Evolutionary conservation across 352 stramenopile species (phyloP).

Genomic region (Phytophthora aleatoria): DNA sequence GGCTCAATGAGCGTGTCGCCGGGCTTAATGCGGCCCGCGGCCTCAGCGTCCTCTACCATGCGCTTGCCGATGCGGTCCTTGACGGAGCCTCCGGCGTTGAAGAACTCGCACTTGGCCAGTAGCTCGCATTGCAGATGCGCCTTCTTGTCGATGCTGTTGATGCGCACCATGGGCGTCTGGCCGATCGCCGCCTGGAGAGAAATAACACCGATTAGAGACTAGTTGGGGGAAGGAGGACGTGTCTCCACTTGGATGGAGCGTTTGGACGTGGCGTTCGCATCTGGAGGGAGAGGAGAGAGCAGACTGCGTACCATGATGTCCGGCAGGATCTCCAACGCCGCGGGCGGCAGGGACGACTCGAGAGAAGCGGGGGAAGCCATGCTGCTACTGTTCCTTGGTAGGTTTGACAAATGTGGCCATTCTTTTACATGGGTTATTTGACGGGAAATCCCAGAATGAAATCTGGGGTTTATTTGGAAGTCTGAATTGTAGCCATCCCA

Average conservation of each 20-base stretch:
- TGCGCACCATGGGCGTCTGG: slow-evolving; percentile 94
- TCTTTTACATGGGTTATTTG: no score
- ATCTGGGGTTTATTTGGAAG: no score
- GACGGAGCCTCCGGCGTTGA: slow-evolving; percentile 93
- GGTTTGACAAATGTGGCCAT: no score
- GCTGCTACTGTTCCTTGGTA: not conserved
- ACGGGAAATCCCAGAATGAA: no score
- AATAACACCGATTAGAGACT: not conserved
- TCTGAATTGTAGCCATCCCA: no score
- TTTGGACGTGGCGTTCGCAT: not conserved
- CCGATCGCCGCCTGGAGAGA: slow-evolving; percentile 66
- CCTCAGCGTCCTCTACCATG: slow-evolving; percentile 94
- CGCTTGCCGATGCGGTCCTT: slow-evolving; percentile 92
- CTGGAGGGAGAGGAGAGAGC: not conserved
- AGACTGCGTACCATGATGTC: slow-evolving; percentile 51
- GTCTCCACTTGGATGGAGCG: not conserved
- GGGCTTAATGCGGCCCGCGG: slow-evolving; percentile 89
- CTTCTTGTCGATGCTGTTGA: slow-evolving; percentile 90
- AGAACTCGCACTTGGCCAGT: slow-evolving; percentile 97
- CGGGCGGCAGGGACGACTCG: slow-evolving; percentile 39
- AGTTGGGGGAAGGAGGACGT: not conserved
- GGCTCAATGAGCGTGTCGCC: slow-evolving; percentile 97
- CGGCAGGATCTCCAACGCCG: slow-evolving; percentile 58
- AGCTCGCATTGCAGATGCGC: slow-evolving; percentile 89
- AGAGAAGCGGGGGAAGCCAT: slow-evolving; percentile 34